Evolutionary conservation across 2,329 filamentous ascomycete genomes (phyloP), one percentile per base, ranked within the genome.

Genomic region (Talaromyces sp.): DNA sequence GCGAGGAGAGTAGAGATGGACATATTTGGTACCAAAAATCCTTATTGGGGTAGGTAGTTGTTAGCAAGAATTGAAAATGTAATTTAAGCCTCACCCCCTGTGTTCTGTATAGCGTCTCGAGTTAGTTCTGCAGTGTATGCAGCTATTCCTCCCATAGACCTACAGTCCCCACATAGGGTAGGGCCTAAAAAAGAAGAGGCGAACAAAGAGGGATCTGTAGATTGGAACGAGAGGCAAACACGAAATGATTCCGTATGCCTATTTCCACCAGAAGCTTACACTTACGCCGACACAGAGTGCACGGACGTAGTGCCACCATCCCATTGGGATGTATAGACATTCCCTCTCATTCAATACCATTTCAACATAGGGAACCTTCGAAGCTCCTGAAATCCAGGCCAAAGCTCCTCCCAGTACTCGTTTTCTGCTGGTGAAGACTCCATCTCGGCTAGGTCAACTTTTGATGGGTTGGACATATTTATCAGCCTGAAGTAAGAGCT

Each of bases 241-340:
- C 24, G 6, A 16, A 2, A 17, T 29, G 8, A 13, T 46, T n/a
- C 22, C 24, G 30, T 11, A 20, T 39, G 22, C 14, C 33, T 65
- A 82, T 57, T 89, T 88, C 89, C 90, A 99, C 94, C 94, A 99
- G 68, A 97, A 97, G 68, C 91, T 97, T 11, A 97, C 91, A 62
- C 92, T 97, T 66, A 96, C 92, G 67, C 93, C 96, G 17, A 90
- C 84, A 51, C 85, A 91, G 65, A 97, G 69, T 45, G 91, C 91
- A 54, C 89, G 81, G 3, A 97, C 90, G 72, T 97, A 97, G 77
- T 99, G 94, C 94, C 94, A 99, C 93, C 94, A 99, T 0, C 93
- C 94, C 4, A 90, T 81, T 0, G 94, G 94, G 48, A 99, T 90
- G 69, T 96, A 94, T 48, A 99, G 70, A 58, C 86, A 88, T 48